Evolutionary conservation across 148 eudicot genomes (phyloP).

Genomic region (Cornus suecica): DNA sequence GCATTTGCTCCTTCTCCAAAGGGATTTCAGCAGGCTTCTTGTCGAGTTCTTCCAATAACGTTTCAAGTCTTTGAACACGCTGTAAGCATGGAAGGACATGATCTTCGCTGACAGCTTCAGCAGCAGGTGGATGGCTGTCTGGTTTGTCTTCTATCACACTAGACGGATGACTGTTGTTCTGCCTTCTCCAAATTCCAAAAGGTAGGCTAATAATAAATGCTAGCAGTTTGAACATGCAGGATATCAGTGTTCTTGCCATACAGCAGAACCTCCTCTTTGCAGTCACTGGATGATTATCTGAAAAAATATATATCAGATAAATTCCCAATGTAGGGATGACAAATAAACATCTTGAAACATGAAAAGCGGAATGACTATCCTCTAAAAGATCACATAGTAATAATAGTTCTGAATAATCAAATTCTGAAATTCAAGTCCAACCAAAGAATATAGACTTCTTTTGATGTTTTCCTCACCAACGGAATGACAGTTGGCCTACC

Average conservation of each 20-base stretch:
- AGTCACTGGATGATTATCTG: slow-evolving; percentile 42
- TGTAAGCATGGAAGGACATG: slow-evolving; percentile 44
- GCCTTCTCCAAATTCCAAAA: slow-evolving; percentile 40
- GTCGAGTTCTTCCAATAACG: slow-evolving; percentile 50
- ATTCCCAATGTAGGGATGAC: neutral
- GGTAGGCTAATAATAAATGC: slow-evolving; percentile 26
- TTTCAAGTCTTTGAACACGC: slow-evolving; percentile 63
- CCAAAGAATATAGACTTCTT: neutral
- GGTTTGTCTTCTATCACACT: slow-evolving; percentile 29
- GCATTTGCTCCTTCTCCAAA: slow-evolving; percentile 60
- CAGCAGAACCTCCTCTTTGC: slow-evolving; percentile 29
- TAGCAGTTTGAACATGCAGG: slow-evolving; percentile 30
- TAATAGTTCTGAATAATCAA: too few species aligned
- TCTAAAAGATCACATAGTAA: too few species aligned
- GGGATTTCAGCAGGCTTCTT: slow-evolving; percentile 61
- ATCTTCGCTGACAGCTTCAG: slow-evolving; percentile 27
- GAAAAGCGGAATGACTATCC: neutral
- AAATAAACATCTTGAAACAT: neutral
- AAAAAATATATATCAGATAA: neutral
- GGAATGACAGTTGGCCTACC: neutral
- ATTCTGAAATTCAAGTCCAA: neutral
- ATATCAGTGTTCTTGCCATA: slow-evolving; percentile 31
- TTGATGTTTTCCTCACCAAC: neutral
- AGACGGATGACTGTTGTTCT: slow-evolving; percentile 36
- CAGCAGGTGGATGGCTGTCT: slow-evolving; percentile 21